Base-by-base conservation (phyloP, 179 eudicot species). In the Carnegiea gigantea region DNA sequence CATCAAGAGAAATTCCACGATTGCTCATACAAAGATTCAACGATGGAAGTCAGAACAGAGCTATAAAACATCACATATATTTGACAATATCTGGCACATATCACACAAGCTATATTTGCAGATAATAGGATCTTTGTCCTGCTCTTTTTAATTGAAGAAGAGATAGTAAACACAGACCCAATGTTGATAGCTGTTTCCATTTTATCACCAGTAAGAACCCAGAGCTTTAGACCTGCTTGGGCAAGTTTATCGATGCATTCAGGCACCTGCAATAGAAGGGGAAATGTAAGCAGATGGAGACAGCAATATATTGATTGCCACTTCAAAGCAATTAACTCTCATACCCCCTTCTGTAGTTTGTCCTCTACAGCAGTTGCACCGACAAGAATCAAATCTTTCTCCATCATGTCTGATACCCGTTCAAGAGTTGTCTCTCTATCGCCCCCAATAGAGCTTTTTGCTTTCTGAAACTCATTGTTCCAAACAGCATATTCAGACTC, bases 161-260 rank as follows among this genome's bases (percentile, higher is more conserved):
- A 40, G 73, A 71, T 76, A 30, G 71, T 53, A 48, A 77, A 70
- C 72, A 82, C 96, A 84, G 49, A 96, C 99, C 99, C 99, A 83
- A 96, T 97, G 83, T 93, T 95, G 46, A 97, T 93, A 70, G 99
- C 99, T 70, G 99, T 97, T 92, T 97, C 99, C 98, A 97, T 95
- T 88, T 97, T 97, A 85, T 97, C 99, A 40, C 99, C 99, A 13
- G 99, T 97, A 80, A 97, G 95, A 86, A 97, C 99, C 99, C 99
- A 97, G 78, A 97, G 82, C 92, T 97, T 97, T 74, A 97, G 93
- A 84, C 99, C 99, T 80, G 99, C 99, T 90, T 97, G 98, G 49
- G 99, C 99, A 62, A 97, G 91, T 90, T 97, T 97, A 86, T 97
- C 99, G 54, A 97, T 97, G 84, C 99, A 95, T 83, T 97, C 94